Base-by-base conservation (phyloP, 1,284 basidiomycete genomes). In the Cryptococcus sp. region DNA sequence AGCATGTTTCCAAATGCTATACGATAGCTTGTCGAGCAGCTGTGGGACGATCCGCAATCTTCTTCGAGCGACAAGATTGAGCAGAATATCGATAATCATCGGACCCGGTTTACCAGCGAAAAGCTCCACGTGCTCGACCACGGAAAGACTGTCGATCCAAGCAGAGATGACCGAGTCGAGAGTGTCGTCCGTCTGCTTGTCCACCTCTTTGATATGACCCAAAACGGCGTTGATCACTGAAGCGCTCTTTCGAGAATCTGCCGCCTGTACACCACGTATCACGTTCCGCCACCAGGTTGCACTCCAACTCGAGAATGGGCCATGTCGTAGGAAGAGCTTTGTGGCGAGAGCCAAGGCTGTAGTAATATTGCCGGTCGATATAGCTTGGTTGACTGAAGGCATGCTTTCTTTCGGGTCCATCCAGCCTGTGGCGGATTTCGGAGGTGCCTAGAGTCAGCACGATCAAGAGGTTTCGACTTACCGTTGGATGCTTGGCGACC, bases 1-100 rank as follows among this genome's bases (percentile, higher is more conserved):
- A 6, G 59, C 53, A n/a, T 62, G 54, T 44, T 65, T 64, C 60
- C 67, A 65, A 9, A 63, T 46, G 2, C 62, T 58, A 43, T 57
- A 69, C 4, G 60, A 46, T n/a, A 63, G 45, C 16, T 47, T 56
- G 10, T 66, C 60, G 2, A 71, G 55, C 1, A 69, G 4, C 4
- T 53, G 53, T 52, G 48, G 3, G 62, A 63, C 9, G 57, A 56
- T 14, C 5, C 25, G 40, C 11, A 69, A 37, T 9, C 56, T 56
- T 19, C 67, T 58, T 6, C 50, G 47, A 22, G 60, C 59, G 19
- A 64, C 61, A 19, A 68, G 55, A 16, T 54, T 50, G 21, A 71
- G 53, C 7, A 69, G 51, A 36, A 69, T 24, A 4, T 51, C 50
- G n/a, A 53, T 47, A 3, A 48, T 6, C 63, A 40, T 0, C 52